A percentile compares a stretch with the other conserved stretches of the same genome.
Conservation (phyloP, 805 yeast genomes). For the Pichia ethanolica region DNA sequence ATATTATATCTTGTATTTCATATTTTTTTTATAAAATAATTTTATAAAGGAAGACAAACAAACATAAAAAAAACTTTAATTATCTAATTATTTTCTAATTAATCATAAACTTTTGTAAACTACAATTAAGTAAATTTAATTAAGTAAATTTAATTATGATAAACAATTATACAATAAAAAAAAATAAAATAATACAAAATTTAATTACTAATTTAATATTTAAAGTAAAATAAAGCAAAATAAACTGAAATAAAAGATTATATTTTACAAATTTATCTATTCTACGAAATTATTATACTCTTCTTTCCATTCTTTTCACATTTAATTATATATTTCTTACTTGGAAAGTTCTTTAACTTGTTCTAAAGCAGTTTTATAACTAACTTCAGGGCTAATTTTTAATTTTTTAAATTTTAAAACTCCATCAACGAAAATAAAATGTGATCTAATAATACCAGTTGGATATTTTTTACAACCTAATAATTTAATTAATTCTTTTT, state of each 20-base stretch:
- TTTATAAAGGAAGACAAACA: not conserved
- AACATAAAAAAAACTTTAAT: not conserved
- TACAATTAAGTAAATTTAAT: no score
- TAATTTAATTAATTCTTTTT: constrained; percentile 54
- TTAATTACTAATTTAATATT: no score
- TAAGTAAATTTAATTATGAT: no score
- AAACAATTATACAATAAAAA: no score
- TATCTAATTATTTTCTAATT: no score
- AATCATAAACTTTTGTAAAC: no score
- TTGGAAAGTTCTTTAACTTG: constrained; percentile 40
- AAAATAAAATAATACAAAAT: no score
- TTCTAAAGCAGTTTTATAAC: constrained; percentile 51
- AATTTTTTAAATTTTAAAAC: constrained; percentile 46
- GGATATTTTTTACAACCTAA: constrained; percentile 83
- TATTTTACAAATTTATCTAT: no score
- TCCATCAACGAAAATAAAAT: constrained; percentile 83
- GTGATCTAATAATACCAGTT: constrained; percentile 74
- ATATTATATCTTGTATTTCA: not conserved
- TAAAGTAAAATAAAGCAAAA: no score
- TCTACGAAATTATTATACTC: no score
- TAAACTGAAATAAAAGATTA: no score
- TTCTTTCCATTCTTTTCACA: not conserved
- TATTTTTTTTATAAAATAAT: not conserved
- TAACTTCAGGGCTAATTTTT: constrained; percentile 51
- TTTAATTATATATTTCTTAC: not conserved